These are phyloP conservation scores for Anaeromyces robustus DNA, from an alignment of 192 early-diverging fungal genomes.

Conservation along the genomic window DNA sequence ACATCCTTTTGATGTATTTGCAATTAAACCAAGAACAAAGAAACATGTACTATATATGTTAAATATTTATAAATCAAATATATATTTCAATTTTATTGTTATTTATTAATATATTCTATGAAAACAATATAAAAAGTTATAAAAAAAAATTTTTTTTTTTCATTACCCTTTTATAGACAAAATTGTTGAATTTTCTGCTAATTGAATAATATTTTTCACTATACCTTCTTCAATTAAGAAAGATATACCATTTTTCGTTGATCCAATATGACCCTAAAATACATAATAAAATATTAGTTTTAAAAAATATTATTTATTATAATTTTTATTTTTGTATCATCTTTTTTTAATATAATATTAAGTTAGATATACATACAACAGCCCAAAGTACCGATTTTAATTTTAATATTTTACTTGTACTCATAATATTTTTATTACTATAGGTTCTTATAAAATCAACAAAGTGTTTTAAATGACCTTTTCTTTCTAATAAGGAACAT, in stretches of 20 bases:
- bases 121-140: too few species aligned
- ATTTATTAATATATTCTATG: too few species aligned
- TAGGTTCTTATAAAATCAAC: constrained; percentile 35
- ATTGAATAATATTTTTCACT: background rate
- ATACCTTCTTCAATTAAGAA: background rate
- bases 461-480: constrained; percentile 51
- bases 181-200: background rate
- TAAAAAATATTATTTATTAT: too few species aligned
- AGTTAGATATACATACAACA: constrained; percentile 26
- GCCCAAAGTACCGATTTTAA: constrained; percentile 70
- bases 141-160: too few species aligned
- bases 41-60: background rate
- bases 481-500: constrained; percentile 35
- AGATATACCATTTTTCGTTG: background rate
- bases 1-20: background rate
- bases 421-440: constrained; percentile 11
- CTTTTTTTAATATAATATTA: too few species aligned
- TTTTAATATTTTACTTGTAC: constrained; percentile 20
- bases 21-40: background rate
- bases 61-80: too few species aligned
- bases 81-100: too few species aligned
- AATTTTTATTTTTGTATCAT: too few species aligned
- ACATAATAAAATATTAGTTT: too few species aligned
- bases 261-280: background rate
- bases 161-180: background rate